Base-by-base conservation (phyloP, 495 filamentous ascomycete genomes). In the Aspergillus affinis region DNA sequence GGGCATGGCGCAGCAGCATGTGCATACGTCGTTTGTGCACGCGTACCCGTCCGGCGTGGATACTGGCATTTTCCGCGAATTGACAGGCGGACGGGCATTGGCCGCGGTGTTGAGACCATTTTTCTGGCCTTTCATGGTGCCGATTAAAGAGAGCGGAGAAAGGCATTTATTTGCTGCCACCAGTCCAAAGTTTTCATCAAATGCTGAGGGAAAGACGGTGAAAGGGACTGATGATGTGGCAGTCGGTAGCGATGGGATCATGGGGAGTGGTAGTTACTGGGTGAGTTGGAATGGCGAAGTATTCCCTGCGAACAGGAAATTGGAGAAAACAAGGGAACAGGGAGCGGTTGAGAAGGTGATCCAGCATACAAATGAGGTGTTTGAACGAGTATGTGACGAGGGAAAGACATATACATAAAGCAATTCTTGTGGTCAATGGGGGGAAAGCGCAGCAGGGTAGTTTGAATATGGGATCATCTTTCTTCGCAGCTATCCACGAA, bases 11-110 rank as follows among this genome's bases (percentile, higher is more conserved):
- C 15, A 54, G 17, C 30, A 12, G 58, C 72, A 82, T 19, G 82
- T 82, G 1, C 65, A 72, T 2, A 81, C 85, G 6, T 70, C 70
- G 6, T 89, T 89, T 65, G 66, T 90, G 2, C 87, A 90, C 56
- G 65, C 74, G 20, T 85, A 74, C 51, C 87, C 87, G 0, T 82
- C 82, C 3, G 41, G 69, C 0, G 86, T 89, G 50, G 74, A 76
- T 48, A 81, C 81, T 0, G 69, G 71, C 5, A n/a, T 72, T 2
- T 46, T 62, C 36, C 66, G 71, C 0, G 72, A 72, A 60, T 10
- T 62, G 36, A 47, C 49, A 19, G 29, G 10, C 17, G 7, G 8
- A 6, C 7, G 15, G 6, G 13, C 10, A 12, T 15, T 48, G 6
- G 17, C 46, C 20, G 26, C 52, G 17, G 61, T 63, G 6, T 41